Evolutionary conservation across 305 asterid species (phyloP).

Genomic region (Monarda citriodora): DNA sequence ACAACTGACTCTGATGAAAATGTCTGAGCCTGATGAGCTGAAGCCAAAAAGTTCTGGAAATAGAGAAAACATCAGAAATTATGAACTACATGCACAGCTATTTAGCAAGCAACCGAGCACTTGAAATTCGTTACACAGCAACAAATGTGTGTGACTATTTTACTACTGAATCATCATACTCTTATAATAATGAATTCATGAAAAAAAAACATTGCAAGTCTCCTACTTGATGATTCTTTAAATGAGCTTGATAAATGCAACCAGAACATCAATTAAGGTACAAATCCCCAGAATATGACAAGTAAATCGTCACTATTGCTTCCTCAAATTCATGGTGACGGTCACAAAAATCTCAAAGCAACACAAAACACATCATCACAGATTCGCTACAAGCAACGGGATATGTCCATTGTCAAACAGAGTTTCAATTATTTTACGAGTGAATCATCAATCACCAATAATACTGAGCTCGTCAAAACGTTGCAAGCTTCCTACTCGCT

Average conservation of each 20-base stretch:
- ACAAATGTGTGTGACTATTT: neutral
- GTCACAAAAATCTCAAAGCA: conserved; percentile 2
- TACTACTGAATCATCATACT: neutral
- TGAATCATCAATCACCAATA: conserved; percentile 10
- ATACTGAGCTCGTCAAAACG: neutral
- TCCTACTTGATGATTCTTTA: neutral
- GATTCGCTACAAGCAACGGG: neutral
- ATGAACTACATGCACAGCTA: neutral
- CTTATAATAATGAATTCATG: neutral
- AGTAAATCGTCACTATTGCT: neutral
- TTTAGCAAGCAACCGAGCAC: neutral
- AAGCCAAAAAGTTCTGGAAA: conserved; percentile 34
- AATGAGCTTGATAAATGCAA: conserved; percentile 6
- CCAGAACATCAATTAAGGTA: conserved; percentile 2
- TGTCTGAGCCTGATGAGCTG: conserved; percentile 28
- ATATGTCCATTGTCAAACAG: neutral
- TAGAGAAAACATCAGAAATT: conserved; percentile 5
- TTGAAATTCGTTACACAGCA: conserved; percentile 2
- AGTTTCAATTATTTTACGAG: neutral
- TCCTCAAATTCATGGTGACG: neutral
- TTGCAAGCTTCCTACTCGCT: neutral
- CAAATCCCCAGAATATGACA: conserved; percentile 4
- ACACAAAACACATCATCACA: neutral
- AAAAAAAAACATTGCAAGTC: neutral
- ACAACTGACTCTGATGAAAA: conserved; percentile 28